Percentiles rank a stretch among this genome's conserved stretches.
phyloP scores from a whole-genome alignment of 2,329 filamentous ascomycete genomes.

The Colletotrichum destructivum region DNA sequence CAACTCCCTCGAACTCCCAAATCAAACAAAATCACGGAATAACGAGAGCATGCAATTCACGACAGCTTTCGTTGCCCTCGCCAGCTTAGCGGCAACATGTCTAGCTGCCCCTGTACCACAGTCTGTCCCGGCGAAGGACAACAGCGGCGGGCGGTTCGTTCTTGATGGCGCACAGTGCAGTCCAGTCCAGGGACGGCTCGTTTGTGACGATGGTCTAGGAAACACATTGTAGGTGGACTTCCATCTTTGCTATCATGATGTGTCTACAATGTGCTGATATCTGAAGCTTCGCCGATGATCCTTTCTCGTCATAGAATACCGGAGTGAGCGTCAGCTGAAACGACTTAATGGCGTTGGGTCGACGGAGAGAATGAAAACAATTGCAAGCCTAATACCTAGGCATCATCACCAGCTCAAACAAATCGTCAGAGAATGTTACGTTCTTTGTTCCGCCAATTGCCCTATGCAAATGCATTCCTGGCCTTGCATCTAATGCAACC shows the following conservation, averaged over 20 bases:
- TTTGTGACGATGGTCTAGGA: constrained; percentile 30
- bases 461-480: no score
- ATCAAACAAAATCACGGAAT: background rate
- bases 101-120: constrained; percentile 15
- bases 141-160: constrained; percentile 20
- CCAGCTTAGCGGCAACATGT: background rate
- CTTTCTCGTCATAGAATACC: background rate
- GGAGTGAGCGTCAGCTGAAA: no score
- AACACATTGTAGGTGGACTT: constrained; percentile 28
- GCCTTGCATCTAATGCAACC: no score
- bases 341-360: no score
- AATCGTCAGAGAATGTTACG: no score
- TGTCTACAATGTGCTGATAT: no score
- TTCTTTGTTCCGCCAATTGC: no score
- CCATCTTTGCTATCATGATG: no score
- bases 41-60: constrained; percentile 19
- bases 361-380: no score
- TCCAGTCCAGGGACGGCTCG: constrained; percentile 31
- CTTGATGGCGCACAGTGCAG: constrained; percentile 32
- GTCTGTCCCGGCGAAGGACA: constrained; percentile 24
- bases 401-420: no score
- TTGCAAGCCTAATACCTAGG: no score
- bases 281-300: background rate
- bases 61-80: constrained; percentile 8
- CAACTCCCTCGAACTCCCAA: background rate